A percentile compares a stretch with the other conserved stretches of the same genome.
Conservation (phyloP, 768 basidiomycete species). For the Xerocomus potaroensis region DNA sequence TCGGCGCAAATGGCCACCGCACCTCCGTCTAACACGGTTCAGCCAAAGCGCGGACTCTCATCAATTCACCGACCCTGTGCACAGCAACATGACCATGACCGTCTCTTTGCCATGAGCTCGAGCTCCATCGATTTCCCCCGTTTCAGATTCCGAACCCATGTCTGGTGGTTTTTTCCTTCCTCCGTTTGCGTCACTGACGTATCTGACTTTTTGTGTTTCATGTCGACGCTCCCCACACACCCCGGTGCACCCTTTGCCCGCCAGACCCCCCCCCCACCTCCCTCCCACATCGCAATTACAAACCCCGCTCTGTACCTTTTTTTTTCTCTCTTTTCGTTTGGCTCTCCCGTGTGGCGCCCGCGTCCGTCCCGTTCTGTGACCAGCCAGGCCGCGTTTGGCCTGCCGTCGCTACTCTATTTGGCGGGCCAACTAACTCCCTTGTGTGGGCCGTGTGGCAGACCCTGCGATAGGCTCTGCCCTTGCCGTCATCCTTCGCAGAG, state of each 20-base stretch:
- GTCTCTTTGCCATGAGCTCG: no score
- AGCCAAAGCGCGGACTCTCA: slow-evolving; percentile 13
- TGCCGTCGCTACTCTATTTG: no score
- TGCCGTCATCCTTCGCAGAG: no score
- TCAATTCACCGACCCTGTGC: slow-evolving; percentile 16
- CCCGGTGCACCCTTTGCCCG: slow-evolving; percentile 22
- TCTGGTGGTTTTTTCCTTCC: not conserved
- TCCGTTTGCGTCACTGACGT: not conserved
- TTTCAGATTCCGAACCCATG: no score
- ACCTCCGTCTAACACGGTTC: not conserved
- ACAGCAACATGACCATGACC: not conserved
- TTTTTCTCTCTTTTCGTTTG: no score
- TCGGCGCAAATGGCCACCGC: no score
- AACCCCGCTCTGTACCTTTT: slow-evolving; percentile 2
- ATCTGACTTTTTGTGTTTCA: slow-evolving; percentile 15
- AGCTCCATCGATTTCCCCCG: no score
- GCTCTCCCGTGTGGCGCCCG: no score
- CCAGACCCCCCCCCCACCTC: slow-evolving; percentile 1
- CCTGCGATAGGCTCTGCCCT: slow-evolving; percentile 2
- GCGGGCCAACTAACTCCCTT: no score
- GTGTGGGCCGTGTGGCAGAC: slow-evolving; percentile 15
- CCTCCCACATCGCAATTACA: not conserved
- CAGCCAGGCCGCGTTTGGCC: no score
- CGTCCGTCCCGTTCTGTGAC: no score
- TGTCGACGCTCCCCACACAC: slow-evolving; percentile 22